Evolutionary conservation across 257 asterid species (phyloP), one percentile per base, ranked within the genome.

Genomic region (Scutellaria minor): DNA sequence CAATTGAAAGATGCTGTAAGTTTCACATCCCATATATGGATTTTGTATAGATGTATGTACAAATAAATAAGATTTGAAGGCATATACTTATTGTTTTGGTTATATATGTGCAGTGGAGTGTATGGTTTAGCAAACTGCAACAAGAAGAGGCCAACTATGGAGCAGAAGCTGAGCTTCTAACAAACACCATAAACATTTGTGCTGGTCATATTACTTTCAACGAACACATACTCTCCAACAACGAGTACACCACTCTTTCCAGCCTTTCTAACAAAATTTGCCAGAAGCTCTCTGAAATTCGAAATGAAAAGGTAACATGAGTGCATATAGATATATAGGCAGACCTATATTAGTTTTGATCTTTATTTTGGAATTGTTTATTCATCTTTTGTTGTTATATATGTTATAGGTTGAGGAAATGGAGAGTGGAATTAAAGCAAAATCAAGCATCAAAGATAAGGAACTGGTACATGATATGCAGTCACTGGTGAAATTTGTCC

Each of bases 181-280:
- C 64, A 40, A 82, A 65, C 64, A 84, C 83, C 14, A 11, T 82
- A 72, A 82, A 84, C 61, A 73, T 76, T 8, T 82, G 87, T 27
- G 73, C 72, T 0, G 79, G 85, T 1, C 63, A 62, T 48, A 62
- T 48, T 6, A 52, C 15, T 7, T 66, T 64, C 12, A 55, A 79
- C 35, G 78, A 69, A 8, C 76, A 78, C 2, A 68, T 74, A 41
- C 7, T 76, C 5, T 81, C 74, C 45, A 70, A 80, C 55, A 6
- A 40, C 0, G 84, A 78, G 5, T 83, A 83, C 77, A 70, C 24
- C 52, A 61, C 64, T 11, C 85, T 85, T 42, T 75, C 86, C 56
- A n/a, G 56, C 7, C 84, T 80, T 70, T 76, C 82, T 0, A 80
- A 64, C 54, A 70, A 70, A 71, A 76, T 85, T n/a, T 80, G 84